These are phyloP conservation scores for Juncus inflexus DNA, from an alignment of 176 grass and related monocot species.

Conservation along the genomic window DNA sequence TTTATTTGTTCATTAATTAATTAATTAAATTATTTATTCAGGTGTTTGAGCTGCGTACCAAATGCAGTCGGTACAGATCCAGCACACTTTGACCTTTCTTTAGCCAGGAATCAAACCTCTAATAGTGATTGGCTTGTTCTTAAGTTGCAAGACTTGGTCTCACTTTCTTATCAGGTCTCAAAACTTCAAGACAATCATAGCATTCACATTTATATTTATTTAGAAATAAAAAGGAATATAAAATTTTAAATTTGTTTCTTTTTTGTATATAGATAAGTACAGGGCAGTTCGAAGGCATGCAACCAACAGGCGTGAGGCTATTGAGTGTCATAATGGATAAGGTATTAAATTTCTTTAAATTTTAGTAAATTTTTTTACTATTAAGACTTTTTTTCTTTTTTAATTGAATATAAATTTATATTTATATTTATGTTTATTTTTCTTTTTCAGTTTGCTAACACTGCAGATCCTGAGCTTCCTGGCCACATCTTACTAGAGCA, in stretches of 20 bases:
- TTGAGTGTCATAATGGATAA: slow-evolving; percentile 92
- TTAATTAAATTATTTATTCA: slow-evolving; percentile 26
- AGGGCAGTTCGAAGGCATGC: slow-evolving; percentile 95
- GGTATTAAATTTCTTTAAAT: slow-evolving; percentile 35
- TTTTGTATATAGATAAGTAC: slow-evolving; percentile 69
- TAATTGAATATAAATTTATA: slow-evolving; percentile 14
- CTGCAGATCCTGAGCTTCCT: slow-evolving; percentile 87
- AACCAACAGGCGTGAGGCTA: slow-evolving; percentile 77
- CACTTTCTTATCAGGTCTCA: slow-evolving; percentile 89
- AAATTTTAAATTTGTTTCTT: slow-evolving; percentile 1
- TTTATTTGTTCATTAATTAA: slow-evolving; percentile 15
- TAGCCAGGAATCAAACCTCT: slow-evolving; percentile 51
- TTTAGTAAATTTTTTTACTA: background rate
- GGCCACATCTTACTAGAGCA: slow-evolving; percentile 96
- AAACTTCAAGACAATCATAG: background rate
- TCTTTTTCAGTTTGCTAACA: slow-evolving; percentile 63
- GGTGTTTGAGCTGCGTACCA: slow-evolving; percentile 89
- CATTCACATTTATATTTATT: background rate
- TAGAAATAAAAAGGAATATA: background rate
- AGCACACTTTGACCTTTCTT: slow-evolving; percentile 87
- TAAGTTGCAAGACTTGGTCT: slow-evolving; percentile 88
- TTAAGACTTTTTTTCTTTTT: slow-evolving; percentile 12
- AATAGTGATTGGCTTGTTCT: slow-evolving; percentile 85
- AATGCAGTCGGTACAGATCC: slow-evolving; percentile 82
- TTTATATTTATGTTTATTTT: slow-evolving; percentile 3